phyloP scores from a whole-genome alignment of 352 stramenopile genomes.

The Phytophthora boehmeriae region DNA sequence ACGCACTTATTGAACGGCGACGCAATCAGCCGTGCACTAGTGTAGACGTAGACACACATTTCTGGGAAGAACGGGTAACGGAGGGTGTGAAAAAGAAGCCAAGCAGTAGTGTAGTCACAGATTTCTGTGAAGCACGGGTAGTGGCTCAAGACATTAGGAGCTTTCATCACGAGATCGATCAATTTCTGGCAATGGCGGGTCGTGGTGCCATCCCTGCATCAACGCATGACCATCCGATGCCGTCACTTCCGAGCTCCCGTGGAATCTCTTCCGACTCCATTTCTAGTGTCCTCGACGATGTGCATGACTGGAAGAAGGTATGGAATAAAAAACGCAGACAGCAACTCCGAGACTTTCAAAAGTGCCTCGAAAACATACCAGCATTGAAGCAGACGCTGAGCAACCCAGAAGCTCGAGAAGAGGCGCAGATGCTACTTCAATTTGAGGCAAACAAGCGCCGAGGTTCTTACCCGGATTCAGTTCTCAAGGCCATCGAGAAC shows the following conservation, averaged over 20 bases:
- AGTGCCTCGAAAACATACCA: conserved; percentile 13
- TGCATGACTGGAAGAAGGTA: conserved; percentile 21
- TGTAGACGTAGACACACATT: no score
- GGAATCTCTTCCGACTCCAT: conserved; percentile 19
- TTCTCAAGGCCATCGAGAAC: background rate
- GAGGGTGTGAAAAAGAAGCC: no score
- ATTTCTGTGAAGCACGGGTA: conserved; percentile 26
- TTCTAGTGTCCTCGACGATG: conserved; percentile 1
- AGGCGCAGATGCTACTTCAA: conserved; percentile 33
- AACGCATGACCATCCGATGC: conserved; percentile 5
- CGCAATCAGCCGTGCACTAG: no score
- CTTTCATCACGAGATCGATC: conserved; percentile 23
- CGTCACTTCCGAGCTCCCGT: conserved; percentile 19
- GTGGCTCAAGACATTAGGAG: conserved; percentile 19
- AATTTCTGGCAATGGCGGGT: background rate
- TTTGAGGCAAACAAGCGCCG: conserved; percentile 33
- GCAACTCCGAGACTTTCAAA: conserved; percentile 27
- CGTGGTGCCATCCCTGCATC: background rate
- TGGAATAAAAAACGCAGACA: conserved; percentile 28
- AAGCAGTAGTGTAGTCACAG: conserved; percentile 15
- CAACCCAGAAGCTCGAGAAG: conserved; percentile 12
- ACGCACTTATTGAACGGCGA: conserved; percentile 16
- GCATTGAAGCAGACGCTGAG: conserved; percentile 16
- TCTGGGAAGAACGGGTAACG: no score
- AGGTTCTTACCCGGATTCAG: conserved; percentile 19